Evolutionary conservation across 2,329 filamentous ascomycete genomes (phyloP).

Genomic region (Gnomoniopsis smithogilvyi): DNA sequence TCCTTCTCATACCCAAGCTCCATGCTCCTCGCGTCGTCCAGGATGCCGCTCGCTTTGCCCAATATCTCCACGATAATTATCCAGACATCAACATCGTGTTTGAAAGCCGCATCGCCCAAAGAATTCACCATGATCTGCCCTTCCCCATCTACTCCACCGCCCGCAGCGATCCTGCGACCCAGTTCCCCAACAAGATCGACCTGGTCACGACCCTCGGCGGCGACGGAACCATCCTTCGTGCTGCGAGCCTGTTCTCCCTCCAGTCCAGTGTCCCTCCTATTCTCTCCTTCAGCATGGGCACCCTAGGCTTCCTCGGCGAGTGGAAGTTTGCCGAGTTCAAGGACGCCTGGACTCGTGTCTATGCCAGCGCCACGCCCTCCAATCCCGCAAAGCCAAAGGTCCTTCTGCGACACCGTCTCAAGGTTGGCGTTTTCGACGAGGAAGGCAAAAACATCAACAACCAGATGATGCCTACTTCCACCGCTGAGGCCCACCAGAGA

Average conservation of each 20-base stretch:
- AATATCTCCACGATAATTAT: constrained; percentile 77
- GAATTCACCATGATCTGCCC: constrained; percentile 66
- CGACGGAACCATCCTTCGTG: constrained; percentile 85
- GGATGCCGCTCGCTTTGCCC: constrained; percentile 55
- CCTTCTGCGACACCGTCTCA: constrained; percentile 80
- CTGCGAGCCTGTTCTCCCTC: constrained; percentile 81
- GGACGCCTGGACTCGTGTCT: constrained; percentile 85
- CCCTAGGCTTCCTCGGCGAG: constrained; percentile 89
- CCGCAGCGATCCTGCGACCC: constrained; percentile 38
- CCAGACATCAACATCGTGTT: constrained; percentile 78
- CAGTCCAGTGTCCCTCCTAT: constrained; percentile 82
- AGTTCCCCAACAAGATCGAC: constrained; percentile 77
- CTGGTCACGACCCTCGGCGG: constrained; percentile 87
- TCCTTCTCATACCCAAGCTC: constrained; percentile 58
- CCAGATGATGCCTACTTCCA: constrained; percentile 45
- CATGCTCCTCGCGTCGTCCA: constrained; percentile 50
- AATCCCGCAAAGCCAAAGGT: constrained; percentile 66
- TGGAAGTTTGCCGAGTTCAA: constrained; percentile 96
- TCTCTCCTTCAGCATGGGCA: constrained; percentile 94
- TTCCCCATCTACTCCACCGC: constrained; percentile 70
- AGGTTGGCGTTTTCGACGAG: constrained; percentile 77
- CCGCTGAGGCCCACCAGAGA: constrained; percentile 38
- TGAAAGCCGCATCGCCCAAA: constrained; percentile 70
- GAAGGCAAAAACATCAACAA: constrained; percentile 59
- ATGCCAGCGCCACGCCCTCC: constrained; percentile 64